Base-by-base conservation (phyloP, 2,329 filamentous ascomycete genomes). In the Botrytis byssoidea region DNA sequence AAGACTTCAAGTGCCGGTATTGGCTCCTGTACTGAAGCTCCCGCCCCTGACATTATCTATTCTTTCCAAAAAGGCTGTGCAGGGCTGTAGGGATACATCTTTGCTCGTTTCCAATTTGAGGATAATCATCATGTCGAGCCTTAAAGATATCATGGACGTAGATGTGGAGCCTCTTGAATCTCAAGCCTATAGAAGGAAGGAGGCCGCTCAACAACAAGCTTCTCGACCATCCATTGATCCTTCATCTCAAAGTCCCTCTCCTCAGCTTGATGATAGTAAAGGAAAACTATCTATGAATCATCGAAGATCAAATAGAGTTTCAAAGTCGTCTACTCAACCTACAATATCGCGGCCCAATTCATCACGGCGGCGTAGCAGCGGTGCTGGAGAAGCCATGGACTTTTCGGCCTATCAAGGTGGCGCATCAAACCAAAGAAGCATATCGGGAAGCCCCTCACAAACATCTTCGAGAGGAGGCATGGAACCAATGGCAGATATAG, bases 71-170 rank as follows among this genome's bases (percentile, higher is more conserved):
- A 78, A 74, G 79, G 78, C 79, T 79, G 79, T 78, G 79, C 78
- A 79, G 77, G 75, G 74, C 74, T 78, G 75, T 78, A 77, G 75
- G 76, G 76, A 76, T 74, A 48, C 61, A 70, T 74, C 63, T 73
- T 70, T 64, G 68, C 70, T 77, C 37, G 75, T 77, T 79, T 78
- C 78, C 77, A 79, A 75, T 76, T 79, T 74, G 72, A 77, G 75
- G 70, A 75, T 74, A 74, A 73, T 73, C 70, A 79, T 75, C 74
- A 82, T 82, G 81, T 80, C 80, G 74, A 81, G 78, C 76, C 76
- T 82, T 76, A 79, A 79, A 77, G 79, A 81, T 76, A 82, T 82
- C 70, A 81, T 82, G 79, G 80, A 82, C 76, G 79, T 81, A 48
- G 81, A 82, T 75, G 79, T 81, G 60, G 80, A 82, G 75, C 80